A percentile compares a stretch with the other conserved stretches of the same genome.
Conservation (phyloP, 768 basidiomycete species). For the Termitomyces heimii region DNA sequence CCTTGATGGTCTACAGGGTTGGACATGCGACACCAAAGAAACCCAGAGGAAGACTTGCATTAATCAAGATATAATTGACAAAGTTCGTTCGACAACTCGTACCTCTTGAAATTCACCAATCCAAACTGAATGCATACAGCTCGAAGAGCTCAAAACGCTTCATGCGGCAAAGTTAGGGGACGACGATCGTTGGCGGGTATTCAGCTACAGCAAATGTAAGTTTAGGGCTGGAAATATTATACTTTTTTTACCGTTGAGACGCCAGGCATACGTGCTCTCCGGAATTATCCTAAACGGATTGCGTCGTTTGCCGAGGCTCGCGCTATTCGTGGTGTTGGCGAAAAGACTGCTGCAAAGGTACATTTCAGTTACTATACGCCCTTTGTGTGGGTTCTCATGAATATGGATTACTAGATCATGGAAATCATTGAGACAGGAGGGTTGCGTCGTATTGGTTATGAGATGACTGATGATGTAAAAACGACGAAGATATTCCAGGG, state of each 20-base stretch:
- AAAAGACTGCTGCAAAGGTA: slow-evolving; percentile 73
- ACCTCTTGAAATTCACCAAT: background rate
- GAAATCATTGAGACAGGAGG: slow-evolving; percentile 75
- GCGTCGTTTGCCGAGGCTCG: slow-evolving; percentile 52
- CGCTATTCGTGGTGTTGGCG: slow-evolving; percentile 55
- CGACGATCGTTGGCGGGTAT: slow-evolving; percentile 65
- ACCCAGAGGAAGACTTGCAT: slow-evolving; percentile 28
- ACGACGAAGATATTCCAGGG: slow-evolving; percentile 60
- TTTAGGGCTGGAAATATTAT: background rate
- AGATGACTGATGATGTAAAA: slow-evolving; percentile 57
- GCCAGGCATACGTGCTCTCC: slow-evolving; percentile 54
- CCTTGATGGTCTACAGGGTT: slow-evolving; percentile 38
- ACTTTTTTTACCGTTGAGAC: background rate
- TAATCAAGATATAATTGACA: slow-evolving; percentile 74
- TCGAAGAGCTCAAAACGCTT: slow-evolving; percentile 59
- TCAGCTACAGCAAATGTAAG: slow-evolving; percentile 60
- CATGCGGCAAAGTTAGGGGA: slow-evolving; percentile 55
- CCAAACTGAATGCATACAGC: slow-evolving; percentile 28
- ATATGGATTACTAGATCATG: slow-evolving; percentile 48
- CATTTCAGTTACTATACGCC: background rate
- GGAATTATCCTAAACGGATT: slow-evolving; percentile 53
- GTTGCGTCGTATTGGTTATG: slow-evolving; percentile 62
- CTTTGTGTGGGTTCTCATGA: background rate
- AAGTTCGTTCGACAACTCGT: slow-evolving; percentile 33
- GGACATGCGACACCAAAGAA: slow-evolving; percentile 54